Evolutionary conservation across 2,329 filamentous ascomycete species (phyloP).

Genomic region (Aspergillus piperis): DNA sequence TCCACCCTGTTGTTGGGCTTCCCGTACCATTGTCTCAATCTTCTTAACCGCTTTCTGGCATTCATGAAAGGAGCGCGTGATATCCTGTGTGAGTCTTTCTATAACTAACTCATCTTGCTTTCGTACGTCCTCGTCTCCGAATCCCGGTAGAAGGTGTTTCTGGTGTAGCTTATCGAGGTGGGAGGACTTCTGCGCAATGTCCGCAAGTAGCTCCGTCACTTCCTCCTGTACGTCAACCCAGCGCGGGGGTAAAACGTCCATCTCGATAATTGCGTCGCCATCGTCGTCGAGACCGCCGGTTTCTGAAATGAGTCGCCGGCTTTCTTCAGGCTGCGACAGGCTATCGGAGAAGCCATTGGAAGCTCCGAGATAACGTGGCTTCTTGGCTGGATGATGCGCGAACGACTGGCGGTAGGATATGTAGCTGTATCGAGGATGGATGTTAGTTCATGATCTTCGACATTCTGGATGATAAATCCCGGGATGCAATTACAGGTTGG

Average conservation of each 20-base stretch:
- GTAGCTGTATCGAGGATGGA: constrained; percentile 64
- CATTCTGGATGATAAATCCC: neutral
- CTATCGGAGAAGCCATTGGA: constrained; percentile 63
- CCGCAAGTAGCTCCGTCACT: constrained; percentile 76
- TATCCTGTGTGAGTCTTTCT: constrained; percentile 83
- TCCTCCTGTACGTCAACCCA: constrained; percentile 97
- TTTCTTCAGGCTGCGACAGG: constrained; percentile 64
- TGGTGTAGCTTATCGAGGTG: constrained; percentile 90
- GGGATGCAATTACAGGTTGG: constrained; percentile 72
- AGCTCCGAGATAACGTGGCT: constrained; percentile 66
- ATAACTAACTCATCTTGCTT: constrained; percentile 85
- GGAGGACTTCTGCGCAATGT: constrained; percentile 79
- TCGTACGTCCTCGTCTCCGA: constrained; percentile 92
- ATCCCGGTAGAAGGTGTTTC: constrained; percentile 94
- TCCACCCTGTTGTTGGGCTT: constrained; percentile 68
- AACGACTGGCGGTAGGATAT: constrained; percentile 99
- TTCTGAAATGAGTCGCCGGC: constrained; percentile 80
- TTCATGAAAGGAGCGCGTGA: constrained; percentile 84
- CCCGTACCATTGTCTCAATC: constrained; percentile 82
- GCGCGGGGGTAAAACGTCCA: constrained; percentile 91
- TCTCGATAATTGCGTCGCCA: constrained; percentile 94
- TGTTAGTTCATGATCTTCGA: neutral
- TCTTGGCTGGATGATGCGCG: constrained; percentile 87
- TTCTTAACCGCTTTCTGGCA: constrained; percentile 87
- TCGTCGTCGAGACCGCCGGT: constrained; percentile 72